Evolutionary conservation across 2,329 filamentous ascomycete genomes (phyloP).

Genomic region (Aspergillus ibericus): DNA sequence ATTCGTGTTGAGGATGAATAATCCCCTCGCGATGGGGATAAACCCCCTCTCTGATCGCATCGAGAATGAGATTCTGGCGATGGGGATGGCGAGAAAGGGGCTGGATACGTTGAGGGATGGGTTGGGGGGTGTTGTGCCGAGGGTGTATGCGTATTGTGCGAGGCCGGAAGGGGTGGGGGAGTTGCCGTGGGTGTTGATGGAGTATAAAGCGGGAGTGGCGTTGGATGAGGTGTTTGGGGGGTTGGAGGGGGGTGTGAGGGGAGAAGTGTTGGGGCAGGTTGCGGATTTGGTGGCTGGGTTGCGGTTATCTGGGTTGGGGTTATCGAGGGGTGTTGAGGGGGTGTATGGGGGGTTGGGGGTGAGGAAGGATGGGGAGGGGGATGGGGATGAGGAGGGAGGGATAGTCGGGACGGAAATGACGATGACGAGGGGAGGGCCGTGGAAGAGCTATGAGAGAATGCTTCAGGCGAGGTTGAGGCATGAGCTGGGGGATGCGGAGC

Average conservation of each 20-base stretch:
- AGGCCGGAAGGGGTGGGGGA: neutral
- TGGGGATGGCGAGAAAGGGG: neutral
- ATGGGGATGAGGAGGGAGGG: neutral
- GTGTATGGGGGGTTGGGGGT: too few relatives aligned
- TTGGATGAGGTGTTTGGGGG: neutral
- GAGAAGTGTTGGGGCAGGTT: neutral
- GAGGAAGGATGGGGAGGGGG: too few relatives aligned
- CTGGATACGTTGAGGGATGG: neutral
- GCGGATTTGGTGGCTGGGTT: neutral
- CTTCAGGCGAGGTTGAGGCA: neutral
- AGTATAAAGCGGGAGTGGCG: neutral
- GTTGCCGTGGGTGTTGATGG: neutral
- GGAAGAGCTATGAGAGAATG: accelerated
- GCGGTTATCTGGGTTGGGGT: neutral
- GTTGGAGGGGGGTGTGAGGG: neutral
- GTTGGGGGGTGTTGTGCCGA: neutral
- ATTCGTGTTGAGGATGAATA: neutral
- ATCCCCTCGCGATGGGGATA: neutral
- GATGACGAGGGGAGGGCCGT: neutral
- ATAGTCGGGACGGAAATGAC: neutral
- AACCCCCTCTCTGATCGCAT: neutral
- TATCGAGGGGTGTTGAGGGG: too few relatives aligned
- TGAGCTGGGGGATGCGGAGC: neutral
- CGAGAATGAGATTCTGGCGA: neutral
- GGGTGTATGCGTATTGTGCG: neutral